These are phyloP conservation scores for Nothophytophthora sp. DNA, from an alignment of 352 stramenopile species.

Conservation along the genomic window DNA sequence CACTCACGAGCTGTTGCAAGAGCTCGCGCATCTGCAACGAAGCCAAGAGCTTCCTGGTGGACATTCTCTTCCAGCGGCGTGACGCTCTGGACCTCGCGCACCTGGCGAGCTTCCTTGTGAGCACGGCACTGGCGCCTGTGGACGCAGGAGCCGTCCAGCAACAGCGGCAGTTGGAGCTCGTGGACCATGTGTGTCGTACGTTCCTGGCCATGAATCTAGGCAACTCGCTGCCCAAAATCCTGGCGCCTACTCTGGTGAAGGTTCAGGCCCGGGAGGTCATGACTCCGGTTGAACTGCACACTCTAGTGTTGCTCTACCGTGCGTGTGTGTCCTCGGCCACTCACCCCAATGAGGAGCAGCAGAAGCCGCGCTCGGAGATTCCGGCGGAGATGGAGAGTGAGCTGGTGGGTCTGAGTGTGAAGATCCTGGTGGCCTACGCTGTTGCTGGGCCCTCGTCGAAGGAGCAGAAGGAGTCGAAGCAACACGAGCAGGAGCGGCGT, in stretches of 20 bases:
- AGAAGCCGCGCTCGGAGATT: conserved; percentile 36
- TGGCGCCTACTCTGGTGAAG: conserved; percentile 64
- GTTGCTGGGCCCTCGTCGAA: background rate
- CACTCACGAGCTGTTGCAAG: conserved; percentile 78
- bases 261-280: conserved; percentile 32
- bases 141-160: conserved; percentile 13
- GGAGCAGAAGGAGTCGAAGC: conserved; percentile 7
- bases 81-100: conserved; percentile 68
- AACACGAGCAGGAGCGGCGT: conserved; percentile 20
- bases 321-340: conserved; percentile 51
- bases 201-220: conserved; percentile 71
- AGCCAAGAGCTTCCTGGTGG: conserved; percentile 84
- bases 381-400: conserved; percentile 49
- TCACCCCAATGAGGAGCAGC: conserved; percentile 7
- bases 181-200: conserved; percentile 64
- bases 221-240: conserved; percentile 64
- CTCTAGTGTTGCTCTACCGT: conserved; percentile 58
- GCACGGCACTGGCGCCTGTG: conserved; percentile 51
- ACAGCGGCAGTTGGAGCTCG: conserved; percentile 55
- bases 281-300: conserved; percentile 53
- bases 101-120: conserved; percentile 84
- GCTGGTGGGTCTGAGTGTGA: conserved; percentile 23
- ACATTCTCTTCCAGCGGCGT: conserved; percentile 73
- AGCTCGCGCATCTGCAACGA: conserved; percentile 52
- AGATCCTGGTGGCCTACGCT: conserved; percentile 15